Percentiles rank a stretch among this genome's conserved stretches.
phyloP scores from a whole-genome alignment of 768 basidiomycete genomes.

The Suillus bovinus region DNA sequence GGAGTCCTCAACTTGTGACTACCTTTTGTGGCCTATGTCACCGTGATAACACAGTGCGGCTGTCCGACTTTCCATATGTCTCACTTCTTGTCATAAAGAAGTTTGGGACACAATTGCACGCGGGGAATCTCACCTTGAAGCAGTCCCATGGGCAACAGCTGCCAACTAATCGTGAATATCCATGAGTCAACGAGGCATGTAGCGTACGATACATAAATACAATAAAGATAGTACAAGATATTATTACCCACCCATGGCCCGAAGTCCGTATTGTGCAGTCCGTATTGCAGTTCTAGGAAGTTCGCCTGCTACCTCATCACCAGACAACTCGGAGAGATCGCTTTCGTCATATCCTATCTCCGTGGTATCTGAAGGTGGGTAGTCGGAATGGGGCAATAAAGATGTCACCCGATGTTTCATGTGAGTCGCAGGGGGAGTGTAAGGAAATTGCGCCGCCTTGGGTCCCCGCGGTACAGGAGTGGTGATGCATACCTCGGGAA shows the following conservation, averaged over 20 bases:
- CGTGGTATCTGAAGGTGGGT: constrained; percentile 27
- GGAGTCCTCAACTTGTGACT: no score
- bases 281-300: constrained; percentile 24
- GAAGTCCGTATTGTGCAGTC: constrained; percentile 18
- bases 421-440: constrained; percentile 24
- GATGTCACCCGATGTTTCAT: constrained; percentile 21
- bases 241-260: constrained; percentile 12
- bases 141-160: neutral
- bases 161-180: neutral
- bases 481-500: constrained; percentile 19
- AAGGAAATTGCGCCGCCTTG: constrained; percentile 17
- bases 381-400: constrained; percentile 14
- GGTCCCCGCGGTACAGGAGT: constrained; percentile 11
- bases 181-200: constrained; percentile 10
- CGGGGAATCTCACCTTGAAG: neutral
- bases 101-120: no score
- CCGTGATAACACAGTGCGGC: no score
- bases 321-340: constrained; percentile 28
- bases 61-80: no score
- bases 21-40: no score
- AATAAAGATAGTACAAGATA: constrained; percentile 33
- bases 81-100: no score
- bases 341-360: constrained; percentile 17
- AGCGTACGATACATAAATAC: constrained; percentile 28
- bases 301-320: constrained; percentile 22